Evolutionary conservation across 202 grass and related monocot genomes (phyloP), one percentile per base, ranked within the genome.

Genomic region (Zizania palustris): DNA sequence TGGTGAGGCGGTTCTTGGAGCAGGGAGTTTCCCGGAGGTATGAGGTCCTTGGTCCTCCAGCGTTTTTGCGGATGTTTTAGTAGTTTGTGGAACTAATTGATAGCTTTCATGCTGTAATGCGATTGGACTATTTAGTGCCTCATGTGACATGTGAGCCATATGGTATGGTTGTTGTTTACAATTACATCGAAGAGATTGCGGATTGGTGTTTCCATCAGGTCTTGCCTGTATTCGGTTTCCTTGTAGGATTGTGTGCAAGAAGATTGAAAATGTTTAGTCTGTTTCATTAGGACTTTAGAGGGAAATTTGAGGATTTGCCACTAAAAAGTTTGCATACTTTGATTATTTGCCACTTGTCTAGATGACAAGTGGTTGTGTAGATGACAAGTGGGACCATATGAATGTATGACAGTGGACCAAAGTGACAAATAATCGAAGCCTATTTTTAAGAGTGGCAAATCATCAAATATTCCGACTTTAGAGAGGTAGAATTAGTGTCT

Each of bases 1-100:
- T 58, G 72, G 67, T 66, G 82, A 72, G 60, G 42, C 41, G 60
- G 58, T 58, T 69, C 63, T 33, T 60, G 11, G 59, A 22, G 9
- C 4, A 7, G 22, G 40, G 34, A 2, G 16, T 4, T 79, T 78
- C 41, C 34, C 39, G 4, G 34, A 83, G 57, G 76, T 84, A 53
- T 43, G 75, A 20, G 51, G 20, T 51, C 7, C 28, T 28, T 28
- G 28, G 28, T 28, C 36, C 36, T 67, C 6, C 62, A 76, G 6
- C 11, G 56, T 54, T 76, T 76, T 36, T 54, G 10, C 64, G 21
- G 15, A n/a, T n/a, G 5, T n/a, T n/a, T 51, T 16, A 1, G 5
- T 51, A 51, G 49, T 51, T 38, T 38, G 3, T 84, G 21, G 7
- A 40, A 34, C 11, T 59, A 40, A 7, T 19, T 70, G 7, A n/a